Percentiles rank a stretch among this genome's conserved stretches.
These are phyloP conservation scores for Anthoceros angustus DNA, from an alignment of 225 moss, liverwort and hornwort genomes.

Conservation along the genomic window DNA sequence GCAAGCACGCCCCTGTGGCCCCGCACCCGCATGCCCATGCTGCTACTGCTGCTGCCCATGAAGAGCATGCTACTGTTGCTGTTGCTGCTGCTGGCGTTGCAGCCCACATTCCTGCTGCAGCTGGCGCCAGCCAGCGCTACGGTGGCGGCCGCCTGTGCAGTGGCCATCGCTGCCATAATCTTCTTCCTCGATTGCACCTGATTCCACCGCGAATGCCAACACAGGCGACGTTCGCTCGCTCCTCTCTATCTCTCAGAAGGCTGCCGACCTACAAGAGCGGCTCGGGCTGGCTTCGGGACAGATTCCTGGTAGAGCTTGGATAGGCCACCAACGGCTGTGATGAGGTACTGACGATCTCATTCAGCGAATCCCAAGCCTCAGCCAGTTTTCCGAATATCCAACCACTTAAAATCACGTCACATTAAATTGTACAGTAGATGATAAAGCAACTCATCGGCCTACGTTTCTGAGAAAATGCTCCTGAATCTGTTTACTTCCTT, in stretches of 20 bases:
- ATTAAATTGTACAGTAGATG: no score
- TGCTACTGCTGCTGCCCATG: neutral
- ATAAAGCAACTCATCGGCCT: no score
- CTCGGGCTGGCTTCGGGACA: neutral
- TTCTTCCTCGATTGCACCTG: neutral
- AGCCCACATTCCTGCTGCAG: neutral
- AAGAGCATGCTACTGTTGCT: neutral
- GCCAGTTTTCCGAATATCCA: neutral
- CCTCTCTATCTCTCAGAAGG: no score
- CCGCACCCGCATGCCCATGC: slow-evolving; percentile 1
- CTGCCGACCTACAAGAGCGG: neutral
- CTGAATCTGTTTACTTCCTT: no score
- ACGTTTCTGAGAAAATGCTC: no score
- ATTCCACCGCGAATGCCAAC: neutral
- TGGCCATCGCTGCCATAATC: neutral
- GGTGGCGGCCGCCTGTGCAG: neutral
- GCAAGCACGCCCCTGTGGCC: neutral
- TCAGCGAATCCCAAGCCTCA: neutral
- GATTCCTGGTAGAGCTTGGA: neutral
- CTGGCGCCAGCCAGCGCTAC: slow-evolving; percentile 2
- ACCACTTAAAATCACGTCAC: neutral
- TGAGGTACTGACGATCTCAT: neutral
- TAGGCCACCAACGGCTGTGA: slow-evolving; percentile 2
- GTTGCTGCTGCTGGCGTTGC: neutral
- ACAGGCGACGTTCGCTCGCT: neutral